These are phyloP conservation scores for Coemansia sp. DNA, from an alignment of 192 early-diverging fungal species.

Conservation along the genomic window DNA sequence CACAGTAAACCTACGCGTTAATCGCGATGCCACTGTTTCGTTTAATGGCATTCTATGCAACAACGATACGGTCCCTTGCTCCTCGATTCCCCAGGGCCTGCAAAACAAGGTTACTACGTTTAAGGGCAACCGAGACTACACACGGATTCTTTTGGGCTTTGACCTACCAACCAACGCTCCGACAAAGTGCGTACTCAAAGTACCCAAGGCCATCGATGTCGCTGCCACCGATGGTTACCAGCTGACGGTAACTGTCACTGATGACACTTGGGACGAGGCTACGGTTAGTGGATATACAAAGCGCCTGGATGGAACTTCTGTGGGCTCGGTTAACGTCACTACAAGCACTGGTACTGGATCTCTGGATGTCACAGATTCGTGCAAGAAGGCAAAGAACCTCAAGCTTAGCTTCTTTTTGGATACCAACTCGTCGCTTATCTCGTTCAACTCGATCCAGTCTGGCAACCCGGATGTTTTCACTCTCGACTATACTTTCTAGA, in stretches of 20 bases:
- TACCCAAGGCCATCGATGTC: constrained; percentile 16
- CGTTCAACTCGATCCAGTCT: constrained; percentile 44
- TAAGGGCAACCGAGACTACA: constrained; percentile 47
- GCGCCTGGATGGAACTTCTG: constrained; percentile 8
- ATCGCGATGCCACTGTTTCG: constrained; percentile 3
- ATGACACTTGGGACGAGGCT: constrained; percentile 40
- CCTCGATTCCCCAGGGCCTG: not conserved
- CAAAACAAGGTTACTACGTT: constrained; percentile 23
- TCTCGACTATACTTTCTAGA: constrained; percentile 5
- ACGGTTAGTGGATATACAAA: constrained; percentile 37
- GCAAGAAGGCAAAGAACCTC: constrained; percentile 13
- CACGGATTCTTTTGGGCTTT: constrained; percentile 41
- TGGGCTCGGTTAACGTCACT: constrained; percentile 17
- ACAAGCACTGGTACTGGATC: not conserved
- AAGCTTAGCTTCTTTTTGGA: constrained; percentile 44
- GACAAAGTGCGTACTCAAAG: constrained; percentile 19
- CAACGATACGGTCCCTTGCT: constrained; percentile 7
- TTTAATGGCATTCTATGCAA: constrained; percentile 4
- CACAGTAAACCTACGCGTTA: constrained; percentile 1
- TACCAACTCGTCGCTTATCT: constrained; percentile 13
- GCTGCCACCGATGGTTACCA: constrained; percentile 5
- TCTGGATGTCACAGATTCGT: constrained; percentile 32
- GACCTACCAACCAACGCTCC: constrained; percentile 27
- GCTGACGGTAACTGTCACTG: constrained; percentile 28
- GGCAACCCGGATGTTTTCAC: constrained; percentile 24